Conservation (phyloP, 2,329 filamentous ascomycete species). For the Emmonsiellopsis sp. region DNA sequence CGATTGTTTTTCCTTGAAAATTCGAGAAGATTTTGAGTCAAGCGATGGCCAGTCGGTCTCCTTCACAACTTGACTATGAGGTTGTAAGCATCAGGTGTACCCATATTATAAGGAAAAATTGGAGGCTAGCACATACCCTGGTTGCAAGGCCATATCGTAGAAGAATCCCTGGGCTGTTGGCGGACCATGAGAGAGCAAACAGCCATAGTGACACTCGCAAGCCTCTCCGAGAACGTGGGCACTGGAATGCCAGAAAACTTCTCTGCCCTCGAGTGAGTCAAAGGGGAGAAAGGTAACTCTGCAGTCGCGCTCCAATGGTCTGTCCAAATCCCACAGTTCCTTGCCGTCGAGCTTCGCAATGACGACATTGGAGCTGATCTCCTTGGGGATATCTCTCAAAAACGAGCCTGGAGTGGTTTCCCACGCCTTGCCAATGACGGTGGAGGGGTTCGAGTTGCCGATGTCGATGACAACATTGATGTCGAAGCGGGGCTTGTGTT, state of each 20-base stretch:
- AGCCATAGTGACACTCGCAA: conserved; percentile 80
- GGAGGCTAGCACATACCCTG: conserved; percentile 37
- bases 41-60: conserved; percentile 74
- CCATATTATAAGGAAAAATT: not conserved
- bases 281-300: conserved; percentile 79
- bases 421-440: conserved; percentile 63
- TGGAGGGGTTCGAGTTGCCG: conserved; percentile 30
- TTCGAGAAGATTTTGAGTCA: conserved; percentile 68
- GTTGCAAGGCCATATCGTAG: conserved; percentile 86
- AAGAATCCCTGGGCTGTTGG: conserved; percentile 90
- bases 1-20: conserved; percentile 92
- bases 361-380: conserved; percentile 71
- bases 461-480: conserved; percentile 41
- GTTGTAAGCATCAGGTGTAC: conserved; percentile 11
- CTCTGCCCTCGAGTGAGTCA: conserved; percentile 65
- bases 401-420: conserved; percentile 79
- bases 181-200: conserved; percentile 86
- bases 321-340: conserved; percentile 83
- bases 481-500: conserved; percentile 37
- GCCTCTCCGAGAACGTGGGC: conserved; percentile 95
- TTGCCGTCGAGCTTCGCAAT: conserved; percentile 73
- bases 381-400: conserved; percentile 72
- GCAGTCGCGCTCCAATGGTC: conserved; percentile 81
- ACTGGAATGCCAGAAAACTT: conserved; percentile 96
- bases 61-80: conserved; percentile 51